These are phyloP conservation scores for Malus hybrid DNA, from an alignment of 331 rosid genomes.

Conservation along the genomic window DNA sequence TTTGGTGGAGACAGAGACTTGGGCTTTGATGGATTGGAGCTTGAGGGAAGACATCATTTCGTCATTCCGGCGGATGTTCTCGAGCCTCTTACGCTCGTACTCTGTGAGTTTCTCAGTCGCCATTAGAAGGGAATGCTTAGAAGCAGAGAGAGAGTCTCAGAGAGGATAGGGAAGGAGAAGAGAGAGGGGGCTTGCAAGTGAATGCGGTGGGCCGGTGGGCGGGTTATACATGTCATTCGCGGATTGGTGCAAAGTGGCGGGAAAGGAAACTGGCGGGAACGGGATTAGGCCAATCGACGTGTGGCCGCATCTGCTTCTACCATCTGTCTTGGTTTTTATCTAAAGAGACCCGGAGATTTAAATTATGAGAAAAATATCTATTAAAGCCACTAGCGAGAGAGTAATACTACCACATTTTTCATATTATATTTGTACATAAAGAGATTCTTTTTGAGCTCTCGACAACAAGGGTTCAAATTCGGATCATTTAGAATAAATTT, in stretches of 20 bases:
- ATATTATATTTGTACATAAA: too few relatives aligned
- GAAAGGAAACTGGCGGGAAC: slow-evolving; percentile 17
- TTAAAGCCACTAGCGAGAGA: too few relatives aligned
- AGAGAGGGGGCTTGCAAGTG: neutral
- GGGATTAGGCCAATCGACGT: neutral
- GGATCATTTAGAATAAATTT: too few relatives aligned
- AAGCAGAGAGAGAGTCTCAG: neutral
- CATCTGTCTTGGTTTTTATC: too few relatives aligned
- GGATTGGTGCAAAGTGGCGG: slow-evolving; percentile 1
- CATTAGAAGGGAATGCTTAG: slow-evolving; percentile 22
- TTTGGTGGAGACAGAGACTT: slow-evolving; percentile 51
- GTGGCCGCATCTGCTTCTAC: too few relatives aligned
- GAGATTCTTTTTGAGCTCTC: too few relatives aligned
- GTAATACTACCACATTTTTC: too few relatives aligned
- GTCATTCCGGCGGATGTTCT: slow-evolving; percentile 81
- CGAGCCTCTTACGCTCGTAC: slow-evolving; percentile 77
- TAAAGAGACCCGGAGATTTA: too few relatives aligned
- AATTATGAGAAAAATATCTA: too few relatives aligned
- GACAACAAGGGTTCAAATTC: too few relatives aligned
- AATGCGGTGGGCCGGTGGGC: neutral
- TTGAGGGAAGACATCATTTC: slow-evolving; percentile 78
- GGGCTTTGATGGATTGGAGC: slow-evolving; percentile 61
- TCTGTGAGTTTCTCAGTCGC: slow-evolving; percentile 45
- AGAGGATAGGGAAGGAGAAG: neutral
- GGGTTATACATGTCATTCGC: neutral